Conservation (phyloP, 1,284 basidiomycete genomes). For the Cutaneotrichosporon cutaneum region DNA sequence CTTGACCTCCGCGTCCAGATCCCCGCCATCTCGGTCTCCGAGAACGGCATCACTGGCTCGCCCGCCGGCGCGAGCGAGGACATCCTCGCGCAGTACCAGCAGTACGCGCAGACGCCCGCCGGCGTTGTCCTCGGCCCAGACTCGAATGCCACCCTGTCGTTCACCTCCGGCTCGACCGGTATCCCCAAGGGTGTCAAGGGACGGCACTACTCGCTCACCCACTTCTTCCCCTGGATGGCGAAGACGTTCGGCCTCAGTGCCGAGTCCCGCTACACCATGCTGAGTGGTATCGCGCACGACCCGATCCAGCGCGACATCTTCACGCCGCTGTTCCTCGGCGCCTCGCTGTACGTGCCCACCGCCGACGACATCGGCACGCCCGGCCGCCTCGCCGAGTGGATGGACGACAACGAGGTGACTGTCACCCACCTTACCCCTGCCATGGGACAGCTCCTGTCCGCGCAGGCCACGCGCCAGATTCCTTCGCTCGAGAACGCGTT, state of each 20-base stretch:
- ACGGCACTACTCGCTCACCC: conserved; percentile 92
- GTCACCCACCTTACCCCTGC: conserved; percentile 97
- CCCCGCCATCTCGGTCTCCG: conserved; percentile 77
- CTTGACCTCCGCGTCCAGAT: conserved; percentile 89
- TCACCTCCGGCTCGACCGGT: conserved; percentile 96
- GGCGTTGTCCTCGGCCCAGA: conserved; percentile 88
- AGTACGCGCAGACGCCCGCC: conserved; percentile 55
- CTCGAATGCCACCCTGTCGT: conserved; percentile 89
- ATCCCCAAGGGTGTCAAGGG: conserved; percentile 98
- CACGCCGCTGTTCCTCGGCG: conserved; percentile 96
- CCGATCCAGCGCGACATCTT: conserved; percentile 99
- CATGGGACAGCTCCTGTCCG: conserved; percentile 98
- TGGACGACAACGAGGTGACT: conserved; percentile 85
- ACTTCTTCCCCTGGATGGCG: conserved; percentile 99
- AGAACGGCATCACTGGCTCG: conserved; percentile 70
- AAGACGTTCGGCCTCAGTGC: conserved; percentile 75
- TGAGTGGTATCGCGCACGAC: conserved; percentile 98
- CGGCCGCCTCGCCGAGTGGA: conserved; percentile 96
- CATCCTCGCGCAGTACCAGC: conserved; percentile 56
- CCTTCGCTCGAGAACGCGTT: conserved; percentile 87
- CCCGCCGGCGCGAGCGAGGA: conserved; percentile 38
- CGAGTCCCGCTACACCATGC: conserved; percentile 91
- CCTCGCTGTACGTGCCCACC: conserved; percentile 92
- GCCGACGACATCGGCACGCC: conserved; percentile 97
- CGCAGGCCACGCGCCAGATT: conserved; percentile 87